Evolutionary conservation across 2,329 filamentous ascomycete species (phyloP).

Genomic region (Phialemonium atrogriseum): DNA sequence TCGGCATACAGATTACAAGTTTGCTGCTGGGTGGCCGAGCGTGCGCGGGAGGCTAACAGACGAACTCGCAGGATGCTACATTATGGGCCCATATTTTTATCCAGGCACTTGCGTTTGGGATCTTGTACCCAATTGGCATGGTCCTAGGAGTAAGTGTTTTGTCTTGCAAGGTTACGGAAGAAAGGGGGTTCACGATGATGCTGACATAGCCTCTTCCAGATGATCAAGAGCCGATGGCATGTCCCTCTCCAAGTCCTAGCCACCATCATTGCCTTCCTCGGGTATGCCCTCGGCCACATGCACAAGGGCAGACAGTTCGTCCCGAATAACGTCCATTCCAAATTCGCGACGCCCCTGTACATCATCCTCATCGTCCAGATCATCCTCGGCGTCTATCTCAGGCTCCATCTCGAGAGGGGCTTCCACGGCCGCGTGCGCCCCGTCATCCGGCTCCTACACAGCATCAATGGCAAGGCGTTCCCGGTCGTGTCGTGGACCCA

Average conservation of each 20-base stretch:
- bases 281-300: constrained; percentile 84
- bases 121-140: constrained; percentile 93
- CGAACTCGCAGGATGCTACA: constrained; percentile 55
- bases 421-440: constrained; percentile 71
- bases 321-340: constrained; percentile 65
- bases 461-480: constrained; percentile 77
- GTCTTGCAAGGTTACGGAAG: neutral
- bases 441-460: constrained; percentile 64
- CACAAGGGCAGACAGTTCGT: constrained; percentile 86
- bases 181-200: neutral
- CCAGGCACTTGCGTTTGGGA: constrained; percentile 79
- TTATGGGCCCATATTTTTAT: constrained; percentile 93
- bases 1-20: too few relatives aligned
- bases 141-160: constrained; percentile 67
- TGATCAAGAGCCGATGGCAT: constrained; percentile 87
- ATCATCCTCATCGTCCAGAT: constrained; percentile 71
- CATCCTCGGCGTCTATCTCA: constrained; percentile 76
- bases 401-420: constrained; percentile 78
- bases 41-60: constrained; percentile 8
- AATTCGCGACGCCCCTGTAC: constrained; percentile 75
- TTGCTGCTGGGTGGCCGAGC: too few relatives aligned
- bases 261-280: constrained; percentile 67
- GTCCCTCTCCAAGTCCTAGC: constrained; percentile 77
- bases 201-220: constrained; percentile 37
- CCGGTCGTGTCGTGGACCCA: constrained; percentile 84